A percentile compares a stretch with the other conserved stretches of the same genome.
Conservation (phyloP, 352 stramenopile genomes). For the Thalassiosira oceanica region DNA sequence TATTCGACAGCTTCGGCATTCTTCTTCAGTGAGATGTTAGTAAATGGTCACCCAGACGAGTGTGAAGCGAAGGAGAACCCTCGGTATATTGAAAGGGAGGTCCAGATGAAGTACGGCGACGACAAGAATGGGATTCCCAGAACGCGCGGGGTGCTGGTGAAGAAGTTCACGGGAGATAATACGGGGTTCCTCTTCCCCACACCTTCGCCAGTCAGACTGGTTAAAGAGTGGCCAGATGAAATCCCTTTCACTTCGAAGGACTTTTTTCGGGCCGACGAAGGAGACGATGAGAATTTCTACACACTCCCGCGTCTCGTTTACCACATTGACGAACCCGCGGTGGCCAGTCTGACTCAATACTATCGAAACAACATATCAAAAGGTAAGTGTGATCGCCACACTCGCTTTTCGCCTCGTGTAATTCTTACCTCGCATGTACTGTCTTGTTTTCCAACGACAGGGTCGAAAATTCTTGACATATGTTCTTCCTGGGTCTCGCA, state of each 20-base stretch:
- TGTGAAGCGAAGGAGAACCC: constrained; percentile 57
- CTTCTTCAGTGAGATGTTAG: constrained; percentile 37
- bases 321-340: constrained; percentile 85
- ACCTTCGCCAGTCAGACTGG: constrained; percentile 51
- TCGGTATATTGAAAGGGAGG: constrained; percentile 73
- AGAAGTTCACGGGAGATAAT: constrained; percentile 72
- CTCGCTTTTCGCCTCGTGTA: too few species aligned
- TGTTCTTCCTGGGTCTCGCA: constrained; percentile 85
- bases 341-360: constrained; percentile 84
- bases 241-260: constrained; percentile 69
- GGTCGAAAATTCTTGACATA: constrained; percentile 82
- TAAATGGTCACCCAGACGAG: constrained; percentile 14
- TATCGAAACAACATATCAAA: constrained; percentile 83
- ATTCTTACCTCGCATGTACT: too few species aligned
- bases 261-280: constrained; percentile 79
- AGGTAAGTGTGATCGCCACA: too few species aligned
- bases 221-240: constrained; percentile 73
- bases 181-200: constrained; percentile 70
- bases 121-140: constrained; percentile 65
- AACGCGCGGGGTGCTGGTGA: constrained; percentile 64
- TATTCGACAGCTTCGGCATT: constrained; percentile 50
- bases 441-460: too few species aligned
- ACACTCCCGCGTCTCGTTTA: constrained; percentile 81
- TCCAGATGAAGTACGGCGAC: constrained; percentile 71
- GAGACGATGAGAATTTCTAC: constrained; percentile 82